Conservation (phyloP, 179 eudicot genomes). For the Drosera spatulata region DNA sequence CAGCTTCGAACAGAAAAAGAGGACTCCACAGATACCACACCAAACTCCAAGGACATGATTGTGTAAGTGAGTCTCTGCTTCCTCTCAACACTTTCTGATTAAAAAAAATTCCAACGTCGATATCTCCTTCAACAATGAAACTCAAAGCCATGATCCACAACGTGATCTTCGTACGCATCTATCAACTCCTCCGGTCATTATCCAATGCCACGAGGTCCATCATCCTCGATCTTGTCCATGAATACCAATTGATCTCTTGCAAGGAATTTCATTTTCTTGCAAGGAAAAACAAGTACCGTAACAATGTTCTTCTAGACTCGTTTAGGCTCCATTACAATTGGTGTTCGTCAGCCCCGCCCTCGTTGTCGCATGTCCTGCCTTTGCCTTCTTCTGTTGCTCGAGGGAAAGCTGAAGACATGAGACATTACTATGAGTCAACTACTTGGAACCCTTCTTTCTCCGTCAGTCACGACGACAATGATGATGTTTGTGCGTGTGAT, state of each 20-base stretch:
- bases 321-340: constrained; percentile 87
- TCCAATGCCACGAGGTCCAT: constrained; percentile 54
- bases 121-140: constrained; percentile 28
- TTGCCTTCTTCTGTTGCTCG: constrained; percentile 24
- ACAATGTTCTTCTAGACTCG: constrained; percentile 60
- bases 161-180: constrained; percentile 55
- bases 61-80: too few species aligned
- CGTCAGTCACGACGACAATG: neutral
- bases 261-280: constrained; percentile 16
- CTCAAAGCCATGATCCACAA: constrained; percentile 55
- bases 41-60: too few species aligned
- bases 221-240: constrained; percentile 36
- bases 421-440: constrained; percentile 39
- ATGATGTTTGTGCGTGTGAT: neutral
- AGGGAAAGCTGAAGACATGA: constrained; percentile 2
- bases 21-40: too few species aligned
- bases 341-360: constrained; percentile 34
- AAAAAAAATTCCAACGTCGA: too few species aligned
- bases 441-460: constrained; percentile 55
- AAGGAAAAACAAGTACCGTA: constrained; percentile 44
- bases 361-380: constrained; percentile 49
- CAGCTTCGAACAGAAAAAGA: too few species aligned
- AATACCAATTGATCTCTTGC: constrained; percentile 35
- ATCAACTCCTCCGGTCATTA: constrained; percentile 40
- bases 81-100: too few species aligned